Evolutionary conservation across 768 basidiomycete species (phyloP), one percentile per base, ranked within the genome.

Genomic region (Exsudoporus frostii): DNA sequence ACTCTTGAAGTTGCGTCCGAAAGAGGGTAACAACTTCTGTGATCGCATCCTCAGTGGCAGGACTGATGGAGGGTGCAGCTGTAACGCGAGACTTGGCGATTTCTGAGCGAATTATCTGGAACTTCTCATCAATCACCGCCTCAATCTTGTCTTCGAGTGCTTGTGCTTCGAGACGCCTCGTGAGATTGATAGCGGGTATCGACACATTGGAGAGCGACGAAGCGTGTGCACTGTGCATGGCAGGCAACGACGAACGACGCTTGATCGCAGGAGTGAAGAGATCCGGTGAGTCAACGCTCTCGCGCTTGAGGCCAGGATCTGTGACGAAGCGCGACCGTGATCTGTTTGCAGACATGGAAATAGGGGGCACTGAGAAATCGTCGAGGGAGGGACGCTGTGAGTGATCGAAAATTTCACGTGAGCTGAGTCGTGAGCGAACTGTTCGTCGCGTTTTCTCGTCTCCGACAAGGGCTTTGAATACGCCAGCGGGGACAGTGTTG

Each of bases 401-500:
- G 58, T 85, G 82, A 7, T 88, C 88, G 61, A 83, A 86, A 45
- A 84, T 77, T 55, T 92, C 91, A 40, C 81, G 80, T 10, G 89
- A 91, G 65, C 81, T 76, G 52, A 91, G 77, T 34, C 89, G 78
- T 20, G 90, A 91, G 43, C 88, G 85, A n/a, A 89, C 87, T 41
- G 75, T 76, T 41, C 82, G 76, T 51, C 88, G 80, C 2, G 85
- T 84, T 40, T 85, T 78, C 56, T 88, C 88, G 41, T 91, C 88
- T 19, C 63, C 64, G 25, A 79, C 83, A 45, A 90, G 75, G 11
- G 88, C 87, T 72, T 92, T 92, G 79, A 93, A 93, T 51, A 92
- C 64, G 2, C 89, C 89, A 32, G 91, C 91, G 19, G 91, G 91
- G 9, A 92, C 85, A 7, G 88, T 92, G 61, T 89, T 90, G 32